phyloP scores from a whole-genome alignment of 2,329 filamentous ascomycete species.

The Fusarium aywerte region DNA sequence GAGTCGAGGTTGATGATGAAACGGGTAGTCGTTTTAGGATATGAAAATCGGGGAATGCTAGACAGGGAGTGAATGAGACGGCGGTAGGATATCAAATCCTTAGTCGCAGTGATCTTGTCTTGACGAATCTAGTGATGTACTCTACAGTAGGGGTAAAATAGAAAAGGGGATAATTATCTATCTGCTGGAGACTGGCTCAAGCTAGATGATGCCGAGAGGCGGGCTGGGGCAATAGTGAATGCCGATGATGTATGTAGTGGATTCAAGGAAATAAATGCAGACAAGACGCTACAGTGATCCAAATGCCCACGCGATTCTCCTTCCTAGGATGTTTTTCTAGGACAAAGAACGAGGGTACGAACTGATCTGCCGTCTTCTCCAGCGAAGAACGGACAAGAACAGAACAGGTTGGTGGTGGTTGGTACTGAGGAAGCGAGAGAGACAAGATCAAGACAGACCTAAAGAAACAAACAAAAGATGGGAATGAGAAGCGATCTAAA shows the following conservation, averaged over 20 bases:
- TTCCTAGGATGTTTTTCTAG: slow-evolving; percentile 3
- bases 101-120: slow-evolving; percentile 25
- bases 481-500: slow-evolving; percentile 20
- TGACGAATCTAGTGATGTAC: slow-evolving; percentile 8
- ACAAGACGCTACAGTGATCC: slow-evolving; percentile 26
- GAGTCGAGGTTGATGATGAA: slow-evolving; percentile 30
- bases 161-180: slow-evolving; percentile 18
- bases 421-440: slow-evolving; percentile 34
- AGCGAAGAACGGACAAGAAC: slow-evolving; percentile 34
- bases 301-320: slow-evolving; percentile 10
- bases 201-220: slow-evolving; percentile 30
- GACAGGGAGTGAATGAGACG: slow-evolving; percentile 29
- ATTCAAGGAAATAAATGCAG: slow-evolving; percentile 39
- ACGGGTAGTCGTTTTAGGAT: slow-evolving; percentile 35
- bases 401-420: slow-evolving; percentile 14
- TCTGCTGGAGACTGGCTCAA: slow-evolving; percentile 44
- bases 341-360: slow-evolving; percentile 39
- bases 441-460: slow-evolving; percentile 21
- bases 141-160: slow-evolving; percentile 9
- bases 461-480: slow-evolving; percentile 35
- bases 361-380: slow-evolving; percentile 33
- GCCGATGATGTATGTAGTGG: slow-evolving; percentile 28
- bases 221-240: slow-evolving; percentile 36
- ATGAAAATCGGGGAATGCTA: slow-evolving; percentile 21
- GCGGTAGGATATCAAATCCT: slow-evolving; percentile 45